Base-by-base conservation (phyloP, 192 early-diverging fungal species). In the Coemansia sp. region DNA sequence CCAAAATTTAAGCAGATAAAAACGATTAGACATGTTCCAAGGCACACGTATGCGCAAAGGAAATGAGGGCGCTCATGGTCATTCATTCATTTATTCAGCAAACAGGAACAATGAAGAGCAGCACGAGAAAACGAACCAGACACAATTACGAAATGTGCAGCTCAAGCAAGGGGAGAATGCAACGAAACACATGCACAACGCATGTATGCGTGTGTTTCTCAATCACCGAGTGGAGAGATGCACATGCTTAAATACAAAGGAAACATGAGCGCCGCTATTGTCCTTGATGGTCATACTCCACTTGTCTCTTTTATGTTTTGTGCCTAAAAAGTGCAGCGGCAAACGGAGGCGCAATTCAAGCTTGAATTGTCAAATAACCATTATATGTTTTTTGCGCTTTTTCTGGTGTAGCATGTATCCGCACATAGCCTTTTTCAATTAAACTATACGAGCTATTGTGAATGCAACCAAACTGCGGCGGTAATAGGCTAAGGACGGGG, bases 161-260 rank as follows among this genome's bases (percentile, higher is more conserved):
- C 29, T 26, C 16, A 58, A 37, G 26, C 49, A 58, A 46, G n/a
- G 61, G 31, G 4, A 26, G 7, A 58, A 29, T 31, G 46, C 37
- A 29, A 58, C 21, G 48, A 48, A 49, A 25, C 48, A 49, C 55
- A 51, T 49, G 40, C 34, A 51, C 65, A 67, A 26, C 20, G 31
- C 55, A 59, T 49, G 40, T 59, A 59, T 53, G 43, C 56, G 56
- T 56, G 39, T 67, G 57, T 49, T 67, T 67, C 35, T 48, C 56
- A 67, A 67, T 59, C 65, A 59, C 57, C 57, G 64, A 66, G 64
- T 53, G 52, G 52, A 53, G 52, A 53, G 28, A 53, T 26, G 13
- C 52, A 13, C 52, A 53, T 53, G 52, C 29, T 21, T 30, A 7
- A 30, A 26, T 29, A 25, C 52, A 30, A 53, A 26, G 7, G 26